Evolutionary conservation across 2,329 filamentous ascomycete species (phyloP).

Genomic region (Fusarium musae): DNA sequence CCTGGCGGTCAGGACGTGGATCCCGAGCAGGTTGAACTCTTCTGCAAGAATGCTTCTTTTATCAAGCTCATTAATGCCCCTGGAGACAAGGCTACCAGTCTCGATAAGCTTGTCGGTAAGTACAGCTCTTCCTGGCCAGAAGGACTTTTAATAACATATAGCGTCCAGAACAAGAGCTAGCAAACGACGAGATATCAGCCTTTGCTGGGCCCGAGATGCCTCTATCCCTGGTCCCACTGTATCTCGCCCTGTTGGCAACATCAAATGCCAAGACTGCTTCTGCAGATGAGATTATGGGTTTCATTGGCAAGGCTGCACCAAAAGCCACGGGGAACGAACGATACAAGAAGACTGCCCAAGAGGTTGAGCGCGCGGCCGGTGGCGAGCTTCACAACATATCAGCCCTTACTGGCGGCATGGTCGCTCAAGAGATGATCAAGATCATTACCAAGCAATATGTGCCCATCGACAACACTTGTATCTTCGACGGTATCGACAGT

Average conservation of each 20-base stretch:
- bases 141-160: not conserved
- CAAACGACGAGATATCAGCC: constrained; percentile 64
- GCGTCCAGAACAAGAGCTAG: constrained; percentile 62
- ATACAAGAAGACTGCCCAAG: constrained; percentile 66
- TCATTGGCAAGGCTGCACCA: constrained; percentile 56
- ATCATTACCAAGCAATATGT: constrained; percentile 80
- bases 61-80: constrained; percentile 82
- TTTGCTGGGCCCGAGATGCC: constrained; percentile 59
- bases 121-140: constrained; percentile 4
- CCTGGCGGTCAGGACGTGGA: constrained; percentile 66
- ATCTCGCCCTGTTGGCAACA: constrained; percentile 71
- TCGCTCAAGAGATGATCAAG: constrained; percentile 98
- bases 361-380: constrained; percentile 80
- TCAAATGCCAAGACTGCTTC: constrained; percentile 58
- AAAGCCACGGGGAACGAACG: constrained; percentile 62
- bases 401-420: constrained; percentile 86
- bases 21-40: constrained; percentile 82
- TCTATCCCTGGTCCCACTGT: constrained; percentile 74
- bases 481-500: constrained; percentile 75
- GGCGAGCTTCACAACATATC: constrained; percentile 94
- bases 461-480: constrained; percentile 75
- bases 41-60: constrained; percentile 95
- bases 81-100: constrained; percentile 55
- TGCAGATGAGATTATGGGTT: constrained; percentile 64
- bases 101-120: constrained; percentile 67